Evolutionary conservation across 768 basidiomycete genomes (phyloP).

Genomic region (Lentinus tigrinus): DNA sequence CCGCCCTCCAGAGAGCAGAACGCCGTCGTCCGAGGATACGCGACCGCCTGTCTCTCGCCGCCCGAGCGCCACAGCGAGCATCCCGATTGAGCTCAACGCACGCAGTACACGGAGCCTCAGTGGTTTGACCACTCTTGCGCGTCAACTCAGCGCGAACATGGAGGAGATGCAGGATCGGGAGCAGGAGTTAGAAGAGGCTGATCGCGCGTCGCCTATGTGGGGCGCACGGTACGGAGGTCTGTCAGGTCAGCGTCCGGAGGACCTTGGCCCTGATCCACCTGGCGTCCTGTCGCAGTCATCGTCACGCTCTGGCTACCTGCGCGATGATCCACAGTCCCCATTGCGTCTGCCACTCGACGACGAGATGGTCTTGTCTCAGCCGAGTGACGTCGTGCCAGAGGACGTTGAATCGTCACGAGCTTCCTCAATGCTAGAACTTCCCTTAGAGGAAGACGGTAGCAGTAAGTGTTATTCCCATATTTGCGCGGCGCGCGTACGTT

Average conservation of each 20-base stretch:
- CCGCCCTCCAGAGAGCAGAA: constrained; percentile 36
- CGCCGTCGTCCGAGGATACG: constrained; percentile 4
- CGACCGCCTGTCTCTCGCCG: constrained; percentile 23
- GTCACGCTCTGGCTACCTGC: constrained; percentile 8
- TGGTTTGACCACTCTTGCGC: constrained; percentile 38
- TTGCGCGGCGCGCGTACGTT: neutral
- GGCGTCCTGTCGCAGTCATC: constrained; percentile 20
- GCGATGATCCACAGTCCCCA: constrained; percentile 19
- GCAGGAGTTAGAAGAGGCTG: constrained; percentile 17
- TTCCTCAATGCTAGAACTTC: constrained; percentile 33
- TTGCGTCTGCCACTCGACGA: constrained; percentile 30
- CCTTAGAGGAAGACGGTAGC: constrained; percentile 38
- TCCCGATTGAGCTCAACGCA: constrained; percentile 30
- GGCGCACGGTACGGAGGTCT: constrained; percentile 18
- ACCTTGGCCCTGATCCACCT: constrained; percentile 14
- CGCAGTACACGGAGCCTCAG: constrained; percentile 32
- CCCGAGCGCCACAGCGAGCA: constrained; percentile 20
- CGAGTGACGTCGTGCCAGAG: constrained; percentile 32
- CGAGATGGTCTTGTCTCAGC: constrained; percentile 20
- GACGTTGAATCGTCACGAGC: constrained; percentile 35
- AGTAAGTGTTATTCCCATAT: constrained; percentile 32
- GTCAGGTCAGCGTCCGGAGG: constrained; percentile 13
- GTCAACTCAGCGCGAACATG: constrained; percentile 40
- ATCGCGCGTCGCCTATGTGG: constrained; percentile 10
- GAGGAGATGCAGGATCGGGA: constrained; percentile 26